phyloP scores from a whole-genome alignment of 2,329 filamentous ascomycete species.

The Ophiostoma tasmaniense region DNA sequence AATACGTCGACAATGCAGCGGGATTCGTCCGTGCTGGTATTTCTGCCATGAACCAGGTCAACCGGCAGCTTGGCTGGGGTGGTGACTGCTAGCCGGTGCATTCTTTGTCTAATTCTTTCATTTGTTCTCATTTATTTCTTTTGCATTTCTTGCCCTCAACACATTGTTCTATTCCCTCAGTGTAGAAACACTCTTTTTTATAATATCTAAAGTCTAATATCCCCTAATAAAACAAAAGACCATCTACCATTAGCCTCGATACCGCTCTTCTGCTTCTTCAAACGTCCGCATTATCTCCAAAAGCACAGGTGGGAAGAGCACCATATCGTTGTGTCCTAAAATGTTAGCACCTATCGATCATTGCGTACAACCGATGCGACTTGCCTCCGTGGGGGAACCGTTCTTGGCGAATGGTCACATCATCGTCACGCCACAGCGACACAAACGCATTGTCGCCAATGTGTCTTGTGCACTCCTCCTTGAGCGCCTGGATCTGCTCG shows the following conservation, averaged over 20 bases:
- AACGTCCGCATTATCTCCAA: slow-evolving; percentile 60
- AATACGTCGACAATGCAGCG: slow-evolving; percentile 32
- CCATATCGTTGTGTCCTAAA: slow-evolving; percentile 60
- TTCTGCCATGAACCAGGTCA: slow-evolving; percentile 43
- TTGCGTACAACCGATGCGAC: slow-evolving; percentile 20
- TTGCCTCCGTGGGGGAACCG: slow-evolving; percentile 47
- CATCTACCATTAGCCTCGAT: not conserved
- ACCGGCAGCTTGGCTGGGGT: slow-evolving; percentile 48
- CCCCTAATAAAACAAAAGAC: not conserved
- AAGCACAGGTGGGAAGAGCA: slow-evolving; percentile 55
- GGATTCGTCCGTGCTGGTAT: slow-evolving; percentile 41
- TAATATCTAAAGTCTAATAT: not conserved
- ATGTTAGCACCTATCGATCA: not conserved
- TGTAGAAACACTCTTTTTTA: not conserved
- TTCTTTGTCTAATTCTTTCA: not conserved
- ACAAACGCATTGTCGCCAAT: slow-evolving; percentile 42
- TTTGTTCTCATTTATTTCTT: not conserved
- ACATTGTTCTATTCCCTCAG: not conserved
- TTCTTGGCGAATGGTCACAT: slow-evolving; percentile 46
- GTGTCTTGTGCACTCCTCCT: slow-evolving; percentile 36
- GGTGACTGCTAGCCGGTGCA: slow-evolving; percentile 21
- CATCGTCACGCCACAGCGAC: slow-evolving; percentile 36
- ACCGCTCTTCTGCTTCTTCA: slow-evolving; percentile 27
- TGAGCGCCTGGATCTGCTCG: slow-evolving; percentile 29
- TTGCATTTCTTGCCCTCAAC: not conserved